phyloP scores from a whole-genome alignment of 768 basidiomycete genomes.

The Boletus fagicola region DNA sequence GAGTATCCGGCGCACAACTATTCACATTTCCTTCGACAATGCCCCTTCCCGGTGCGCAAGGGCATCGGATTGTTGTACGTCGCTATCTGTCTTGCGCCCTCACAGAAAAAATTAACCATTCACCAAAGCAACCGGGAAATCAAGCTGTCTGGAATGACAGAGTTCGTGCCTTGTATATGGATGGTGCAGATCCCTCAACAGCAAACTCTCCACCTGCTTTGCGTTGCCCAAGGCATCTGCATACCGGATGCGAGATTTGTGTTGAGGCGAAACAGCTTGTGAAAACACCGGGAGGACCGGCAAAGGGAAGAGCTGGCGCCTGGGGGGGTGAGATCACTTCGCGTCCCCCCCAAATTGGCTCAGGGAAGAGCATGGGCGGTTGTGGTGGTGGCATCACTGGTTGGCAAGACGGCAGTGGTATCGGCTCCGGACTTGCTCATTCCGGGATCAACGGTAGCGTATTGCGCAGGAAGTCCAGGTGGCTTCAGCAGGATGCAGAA shows the following conservation, averaged over 20 bases:
- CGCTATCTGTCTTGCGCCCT: neutral
- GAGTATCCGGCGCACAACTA: slow-evolving; percentile 11
- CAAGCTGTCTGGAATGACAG: slow-evolving; percentile 38
- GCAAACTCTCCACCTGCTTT: slow-evolving; percentile 61
- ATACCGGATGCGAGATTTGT: slow-evolving; percentile 73
- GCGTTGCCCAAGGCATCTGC: slow-evolving; percentile 72
- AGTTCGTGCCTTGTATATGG: slow-evolving; percentile 51
- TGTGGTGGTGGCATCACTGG: slow-evolving; percentile 57
- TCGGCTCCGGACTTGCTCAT: slow-evolving; percentile 65
- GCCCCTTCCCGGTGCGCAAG: slow-evolving; percentile 3
- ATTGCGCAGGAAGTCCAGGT: slow-evolving; percentile 49
- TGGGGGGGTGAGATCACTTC: slow-evolving; percentile 30
- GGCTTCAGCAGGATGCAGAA: slow-evolving; percentile 23
- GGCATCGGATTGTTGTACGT: slow-evolving; percentile 17
- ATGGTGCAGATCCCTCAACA: slow-evolving; percentile 59
- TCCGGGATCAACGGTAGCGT: slow-evolving; percentile 56
- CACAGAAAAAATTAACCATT: neutral
- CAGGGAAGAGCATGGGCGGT: slow-evolving; percentile 28
- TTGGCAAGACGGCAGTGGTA: slow-evolving; percentile 73
- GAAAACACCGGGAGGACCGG: slow-evolving; percentile 28
- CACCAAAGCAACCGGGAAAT: slow-evolving; percentile 13
- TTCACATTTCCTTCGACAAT: slow-evolving; percentile 6
- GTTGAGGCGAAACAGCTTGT: slow-evolving; percentile 52
- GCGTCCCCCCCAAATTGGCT: slow-evolving; percentile 21
- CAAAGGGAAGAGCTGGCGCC: slow-evolving; percentile 20